Percentiles rank a stretch among this genome's conserved stretches.
These are phyloP conservation scores for Metschnikowia gelsemii DNA, from an alignment of 805 yeast genomes.

Conservation along the genomic window DNA sequence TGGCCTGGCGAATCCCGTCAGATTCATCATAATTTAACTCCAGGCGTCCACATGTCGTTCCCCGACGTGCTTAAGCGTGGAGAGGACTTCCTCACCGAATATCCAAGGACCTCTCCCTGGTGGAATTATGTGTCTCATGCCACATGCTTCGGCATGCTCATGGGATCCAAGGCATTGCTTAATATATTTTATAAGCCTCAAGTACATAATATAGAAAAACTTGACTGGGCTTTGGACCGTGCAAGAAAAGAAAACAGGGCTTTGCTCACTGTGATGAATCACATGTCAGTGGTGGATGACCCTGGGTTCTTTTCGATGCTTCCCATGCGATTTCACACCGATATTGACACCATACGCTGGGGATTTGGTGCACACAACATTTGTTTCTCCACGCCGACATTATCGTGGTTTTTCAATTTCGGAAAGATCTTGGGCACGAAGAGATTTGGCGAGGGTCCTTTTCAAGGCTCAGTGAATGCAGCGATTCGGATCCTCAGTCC, in stretches of 20 bases:
- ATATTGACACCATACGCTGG: conserved; percentile 79
- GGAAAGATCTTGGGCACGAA: conserved; percentile 88
- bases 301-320: conserved; percentile 86
- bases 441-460: conserved; percentile 90
- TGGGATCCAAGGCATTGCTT: conserved; percentile 60
- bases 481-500: conserved; percentile 77
- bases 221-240: conserved; percentile 62
- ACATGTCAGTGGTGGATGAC: conserved; percentile 89
- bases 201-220: conserved; percentile 58
- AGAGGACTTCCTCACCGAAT: conserved; percentile 61
- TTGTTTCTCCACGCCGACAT: conserved; percentile 62
- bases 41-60: conserved; percentile 52
- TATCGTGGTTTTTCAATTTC: conserved; percentile 68
- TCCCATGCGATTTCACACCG: conserved; percentile 65
- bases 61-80: conserved; percentile 71
- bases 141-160: conserved; percentile 65
- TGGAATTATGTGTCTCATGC: conserved; percentile 73
- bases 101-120: conserved; percentile 54
- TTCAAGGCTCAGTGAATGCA: conserved; percentile 87
- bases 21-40: no score
- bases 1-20: neutral
- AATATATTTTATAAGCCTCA: conserved; percentile 62
- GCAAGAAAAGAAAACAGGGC: conserved; percentile 71
- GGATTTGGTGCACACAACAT: conserved; percentile 91
- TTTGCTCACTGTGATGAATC: conserved; percentile 84